phyloP scores from a whole-genome alignment of 1,139 yeast species.

The Petasospora rhodanensis region DNA sequence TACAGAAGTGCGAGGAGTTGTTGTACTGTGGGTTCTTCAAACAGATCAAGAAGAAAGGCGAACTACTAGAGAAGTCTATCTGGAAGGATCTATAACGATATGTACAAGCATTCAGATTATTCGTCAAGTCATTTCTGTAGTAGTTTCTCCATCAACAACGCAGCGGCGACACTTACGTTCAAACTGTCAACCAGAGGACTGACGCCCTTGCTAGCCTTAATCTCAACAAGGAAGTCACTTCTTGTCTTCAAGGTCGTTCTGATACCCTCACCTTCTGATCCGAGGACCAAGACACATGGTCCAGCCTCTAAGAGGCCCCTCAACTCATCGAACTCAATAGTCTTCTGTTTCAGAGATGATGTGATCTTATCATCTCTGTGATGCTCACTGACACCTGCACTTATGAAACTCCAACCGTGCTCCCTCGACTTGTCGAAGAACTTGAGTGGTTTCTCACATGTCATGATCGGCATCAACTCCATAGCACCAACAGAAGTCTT shows the following conservation, averaged over 20 bases:
- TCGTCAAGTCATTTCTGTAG: too few species aligned
- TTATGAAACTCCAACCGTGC: slow-evolving; percentile 66
- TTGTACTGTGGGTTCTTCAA: slow-evolving; percentile 50
- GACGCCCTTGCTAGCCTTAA: slow-evolving; percentile 32
- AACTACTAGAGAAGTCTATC: slow-evolving; percentile 49
- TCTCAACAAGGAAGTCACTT: slow-evolving; percentile 61
- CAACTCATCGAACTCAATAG: slow-evolving; percentile 41
- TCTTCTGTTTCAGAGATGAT: slow-evolving; percentile 29
- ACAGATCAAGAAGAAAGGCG: slow-evolving; percentile 40
- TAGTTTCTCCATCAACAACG: slow-evolving; percentile 54
- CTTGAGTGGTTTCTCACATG: slow-evolving; percentile 50
- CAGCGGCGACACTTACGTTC: slow-evolving; percentile 88
- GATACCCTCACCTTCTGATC: slow-evolving; percentile 83
- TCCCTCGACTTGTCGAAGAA: slow-evolving; percentile 53
- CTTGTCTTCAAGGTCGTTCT: slow-evolving; percentile 58
- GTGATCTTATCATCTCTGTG: slow-evolving; percentile 24
- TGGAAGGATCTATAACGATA: slow-evolving; percentile 44
- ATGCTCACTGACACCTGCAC: slow-evolving; percentile 44
- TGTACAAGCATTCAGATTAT: slow-evolving; percentile 5
- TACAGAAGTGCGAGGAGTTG: slow-evolving; percentile 54
- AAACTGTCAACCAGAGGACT: slow-evolving; percentile 64
- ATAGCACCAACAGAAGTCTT: slow-evolving; percentile 89
- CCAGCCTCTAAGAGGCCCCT: slow-evolving; percentile 36
- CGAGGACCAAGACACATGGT: slow-evolving; percentile 72
- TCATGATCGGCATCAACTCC: slow-evolving; percentile 63